These are phyloP conservation scores for Gossypioides kirkii DNA, from an alignment of 345 rosid species.

Conservation along the genomic window DNA sequence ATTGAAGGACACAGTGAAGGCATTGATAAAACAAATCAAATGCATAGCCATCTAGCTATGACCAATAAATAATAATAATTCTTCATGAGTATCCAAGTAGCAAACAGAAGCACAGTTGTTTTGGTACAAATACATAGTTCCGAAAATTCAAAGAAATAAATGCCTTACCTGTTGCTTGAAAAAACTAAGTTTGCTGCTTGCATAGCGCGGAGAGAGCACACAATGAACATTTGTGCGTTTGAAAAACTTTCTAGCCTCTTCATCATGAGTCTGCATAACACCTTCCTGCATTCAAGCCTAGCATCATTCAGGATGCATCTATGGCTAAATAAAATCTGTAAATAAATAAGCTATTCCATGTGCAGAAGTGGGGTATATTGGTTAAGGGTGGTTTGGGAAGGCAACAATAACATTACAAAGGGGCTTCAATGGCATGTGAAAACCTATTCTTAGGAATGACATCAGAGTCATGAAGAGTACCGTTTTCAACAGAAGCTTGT, in stretches of 20 bases:
- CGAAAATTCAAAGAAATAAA: conserved; percentile 4
- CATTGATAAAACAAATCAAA: conserved; percentile 14
- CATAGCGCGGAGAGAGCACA: conserved; percentile 69
- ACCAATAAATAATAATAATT: not conserved
- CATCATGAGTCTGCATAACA: conserved; percentile 78
- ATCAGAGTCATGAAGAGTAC: conserved; percentile 21
- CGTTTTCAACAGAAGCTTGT: conserved; percentile 52
- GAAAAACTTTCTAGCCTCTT: conserved; percentile 61
- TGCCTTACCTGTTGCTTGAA: conserved; percentile 63
- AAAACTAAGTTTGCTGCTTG: conserved; percentile 63
- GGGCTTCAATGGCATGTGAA: not conserved
- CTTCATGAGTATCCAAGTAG: conserved; percentile 1
- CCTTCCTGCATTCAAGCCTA: conserved; percentile 44
- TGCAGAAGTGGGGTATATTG: not conserved
- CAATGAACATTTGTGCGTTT: conserved; percentile 52
- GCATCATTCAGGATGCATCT: conserved; percentile 9
- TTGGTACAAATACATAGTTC: not conserved
- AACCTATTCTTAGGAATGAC: not conserved
- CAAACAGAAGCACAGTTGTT: not conserved
- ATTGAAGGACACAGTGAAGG: conserved; percentile 29
- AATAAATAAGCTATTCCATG: not conserved
- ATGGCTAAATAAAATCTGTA: conserved; percentile 1
- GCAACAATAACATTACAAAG: not conserved
- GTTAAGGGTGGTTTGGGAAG: not conserved
- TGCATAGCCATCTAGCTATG: not conserved